Conservation (phyloP, 108 stramenopile genomes). For the Stephanodiscus minutulus region DNA sequence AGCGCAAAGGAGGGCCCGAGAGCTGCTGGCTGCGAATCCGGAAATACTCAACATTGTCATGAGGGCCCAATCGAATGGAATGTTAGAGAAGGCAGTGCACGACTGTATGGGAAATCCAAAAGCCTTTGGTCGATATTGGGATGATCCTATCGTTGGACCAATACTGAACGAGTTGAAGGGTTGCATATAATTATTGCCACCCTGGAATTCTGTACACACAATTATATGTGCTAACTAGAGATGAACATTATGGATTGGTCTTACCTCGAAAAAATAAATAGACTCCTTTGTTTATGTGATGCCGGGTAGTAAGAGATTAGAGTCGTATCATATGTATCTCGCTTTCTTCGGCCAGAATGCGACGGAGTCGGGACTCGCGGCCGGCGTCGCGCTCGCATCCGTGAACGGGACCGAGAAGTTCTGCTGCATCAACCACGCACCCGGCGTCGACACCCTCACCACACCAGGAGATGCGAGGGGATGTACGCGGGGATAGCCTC, state of each 20-base stretch:
- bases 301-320: too few species aligned
- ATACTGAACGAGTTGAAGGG: slow-evolving; percentile 47
- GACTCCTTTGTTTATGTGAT: too few species aligned
- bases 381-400: background rate
- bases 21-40: slow-evolving; percentile 44
- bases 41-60: slow-evolving; percentile 33
- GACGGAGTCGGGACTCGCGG: background rate
- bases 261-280: background rate
- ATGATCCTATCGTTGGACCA: slow-evolving; percentile 45
- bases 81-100: slow-evolving; percentile 42
- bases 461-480: background rate
- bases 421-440: slow-evolving; percentile 4
- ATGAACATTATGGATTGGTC: too few species aligned
- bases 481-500: background rate
- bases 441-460: background rate
- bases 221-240: background rate
- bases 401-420: background rate
- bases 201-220: background rate
- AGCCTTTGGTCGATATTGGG: slow-evolving; percentile 41
- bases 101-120: slow-evolving; percentile 51
- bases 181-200: slow-evolving; percentile 21
- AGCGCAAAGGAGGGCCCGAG: slow-evolving; percentile 19
- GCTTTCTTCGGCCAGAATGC: background rate
- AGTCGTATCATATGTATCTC: too few species aligned
- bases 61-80: slow-evolving; percentile 43